Percentiles rank a stretch among this genome's conserved stretches.
Evolutionary conservation across 164 flowering plant species (phyloP).

Genomic region (Nymphaea thermarum): DNA sequence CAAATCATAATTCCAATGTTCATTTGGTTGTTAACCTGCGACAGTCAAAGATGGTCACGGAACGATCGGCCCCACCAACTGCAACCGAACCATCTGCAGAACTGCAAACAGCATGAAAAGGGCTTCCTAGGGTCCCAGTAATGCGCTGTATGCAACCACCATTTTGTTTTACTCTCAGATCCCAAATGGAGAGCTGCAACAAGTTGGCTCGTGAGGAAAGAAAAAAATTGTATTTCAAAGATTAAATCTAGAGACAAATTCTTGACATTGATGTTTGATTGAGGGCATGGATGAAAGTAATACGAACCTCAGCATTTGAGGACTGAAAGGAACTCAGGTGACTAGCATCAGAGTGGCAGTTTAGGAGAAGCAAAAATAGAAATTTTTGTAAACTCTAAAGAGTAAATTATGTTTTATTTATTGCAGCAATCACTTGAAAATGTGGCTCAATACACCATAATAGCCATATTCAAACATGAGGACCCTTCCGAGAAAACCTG

Average conservation of each 20-base stretch:
- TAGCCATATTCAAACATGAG: too few species aligned
- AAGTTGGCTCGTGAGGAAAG: constrained; percentile 4
- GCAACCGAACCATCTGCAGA: constrained; percentile 62
- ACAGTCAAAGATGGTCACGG: constrained; percentile 75
- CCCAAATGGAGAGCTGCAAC: constrained; percentile 69
- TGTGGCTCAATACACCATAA: too few species aligned
- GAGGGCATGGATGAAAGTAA: too few species aligned
- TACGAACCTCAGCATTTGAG: too few species aligned
- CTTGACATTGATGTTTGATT: too few species aligned
- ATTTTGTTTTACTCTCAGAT: constrained; percentile 64
- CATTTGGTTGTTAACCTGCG: constrained; percentile 41
- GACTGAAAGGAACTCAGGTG: too few species aligned
- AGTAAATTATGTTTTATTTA: too few species aligned
- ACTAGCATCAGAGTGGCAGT: too few species aligned
- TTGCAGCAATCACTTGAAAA: neutral
- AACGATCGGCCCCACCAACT: constrained; percentile 79
- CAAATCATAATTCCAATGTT: neutral
- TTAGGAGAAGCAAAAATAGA: too few species aligned
- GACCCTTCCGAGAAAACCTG: neutral
- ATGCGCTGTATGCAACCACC: constrained; percentile 71
- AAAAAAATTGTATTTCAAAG: neutral
- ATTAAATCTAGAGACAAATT: too few species aligned
- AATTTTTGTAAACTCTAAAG: too few species aligned
- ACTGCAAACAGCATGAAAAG: constrained; percentile 50
- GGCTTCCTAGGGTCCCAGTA: constrained; percentile 60